phyloP scores from a whole-genome alignment of 768 basidiomycete genomes.

The Auriscalpium orientale region DNA sequence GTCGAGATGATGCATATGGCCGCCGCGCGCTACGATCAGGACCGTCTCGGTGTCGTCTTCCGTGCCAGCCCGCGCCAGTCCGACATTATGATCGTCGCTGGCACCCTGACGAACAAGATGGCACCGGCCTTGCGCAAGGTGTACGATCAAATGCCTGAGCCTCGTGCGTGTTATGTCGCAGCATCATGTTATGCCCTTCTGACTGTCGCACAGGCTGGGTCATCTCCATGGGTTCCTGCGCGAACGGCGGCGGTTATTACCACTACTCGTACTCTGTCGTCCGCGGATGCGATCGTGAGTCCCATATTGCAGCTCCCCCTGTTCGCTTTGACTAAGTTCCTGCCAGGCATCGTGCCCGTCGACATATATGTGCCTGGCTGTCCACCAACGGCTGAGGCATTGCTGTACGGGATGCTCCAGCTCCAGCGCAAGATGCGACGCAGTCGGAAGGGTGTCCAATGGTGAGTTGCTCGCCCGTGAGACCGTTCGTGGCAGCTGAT shows the following conservation, averaged over 20 bases:
- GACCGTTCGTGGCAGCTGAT: neutral
- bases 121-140: conserved; percentile 95
- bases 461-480: conserved; percentile 41
- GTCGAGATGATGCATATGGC: conserved; percentile 99
- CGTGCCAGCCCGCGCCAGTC: conserved; percentile 98
- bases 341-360: conserved; percentile 89
- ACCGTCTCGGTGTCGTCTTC: conserved; percentile 94
- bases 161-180: conserved; percentile 43
- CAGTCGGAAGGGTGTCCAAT: conserved; percentile 78
- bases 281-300: conserved; percentile 90
- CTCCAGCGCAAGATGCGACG: conserved; percentile 94
- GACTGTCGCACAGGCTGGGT: conserved; percentile 71
- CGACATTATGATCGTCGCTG: conserved; percentile 98
- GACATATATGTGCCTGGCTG: conserved; percentile 98
- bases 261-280: conserved; percentile 99
- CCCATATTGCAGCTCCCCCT: neutral
- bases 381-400: conserved; percentile 91
- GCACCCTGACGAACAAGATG: conserved; percentile 99
- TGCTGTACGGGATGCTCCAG: conserved; percentile 94
- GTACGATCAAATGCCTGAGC: conserved; percentile 98
- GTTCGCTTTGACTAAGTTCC: conserved; percentile 7
- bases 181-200: neutral
- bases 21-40: conserved; percentile 97
- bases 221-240: conserved; percentile 99
- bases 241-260: conserved; percentile 96